Percentiles rank a stretch among this genome's conserved stretches.
These are phyloP conservation scores for Setomelanomma holmii DNA, from an alignment of 2,329 filamentous ascomycete genomes.

Conservation along the genomic window DNA sequence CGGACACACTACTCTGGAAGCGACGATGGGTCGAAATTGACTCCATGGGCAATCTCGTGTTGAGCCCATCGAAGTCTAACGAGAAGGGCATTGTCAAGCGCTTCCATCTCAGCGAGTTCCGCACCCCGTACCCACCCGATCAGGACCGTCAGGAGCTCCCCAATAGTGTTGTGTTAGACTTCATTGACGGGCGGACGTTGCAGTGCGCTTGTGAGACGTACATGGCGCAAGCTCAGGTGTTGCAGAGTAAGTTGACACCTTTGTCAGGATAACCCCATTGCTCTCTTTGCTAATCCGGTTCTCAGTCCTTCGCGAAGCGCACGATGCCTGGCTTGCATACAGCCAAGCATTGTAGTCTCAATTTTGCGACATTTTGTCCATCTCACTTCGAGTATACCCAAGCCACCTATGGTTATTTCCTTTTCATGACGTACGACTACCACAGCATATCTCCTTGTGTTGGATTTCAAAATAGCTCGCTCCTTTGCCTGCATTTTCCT, in stretches of 20 bases:
- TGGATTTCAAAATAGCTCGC: background rate
- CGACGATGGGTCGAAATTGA: conserved; percentile 88
- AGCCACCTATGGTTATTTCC: background rate
- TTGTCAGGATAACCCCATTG: background rate
- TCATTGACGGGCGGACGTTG: conserved; percentile 66
- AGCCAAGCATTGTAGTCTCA: conserved; percentile 27
- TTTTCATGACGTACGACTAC: background rate
- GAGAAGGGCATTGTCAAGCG: conserved; percentile 72
- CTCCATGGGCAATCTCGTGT: conserved; percentile 79
- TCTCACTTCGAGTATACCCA: background rate
- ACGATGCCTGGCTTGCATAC: conserved; percentile 47
- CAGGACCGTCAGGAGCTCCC: conserved; percentile 92
- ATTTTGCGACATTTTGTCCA: background rate
- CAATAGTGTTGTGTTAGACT: conserved; percentile 76
- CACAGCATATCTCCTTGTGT: background rate
- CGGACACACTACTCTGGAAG: conserved; percentile 96
- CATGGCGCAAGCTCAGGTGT: conserved; percentile 42
- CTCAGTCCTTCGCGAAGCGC: conserved; percentile 47
- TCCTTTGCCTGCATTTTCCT: background rate
- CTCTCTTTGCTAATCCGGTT: conserved; percentile 23
- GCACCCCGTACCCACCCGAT: conserved; percentile 79
- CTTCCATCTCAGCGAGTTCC: conserved; percentile 87
- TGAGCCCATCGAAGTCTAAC: conserved; percentile 73
- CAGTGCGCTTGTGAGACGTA: conserved; percentile 62
- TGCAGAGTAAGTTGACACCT: conserved; percentile 40